Conservation (phyloP, 805 yeast species). For the Saccharomycopsis sp. region DNA sequence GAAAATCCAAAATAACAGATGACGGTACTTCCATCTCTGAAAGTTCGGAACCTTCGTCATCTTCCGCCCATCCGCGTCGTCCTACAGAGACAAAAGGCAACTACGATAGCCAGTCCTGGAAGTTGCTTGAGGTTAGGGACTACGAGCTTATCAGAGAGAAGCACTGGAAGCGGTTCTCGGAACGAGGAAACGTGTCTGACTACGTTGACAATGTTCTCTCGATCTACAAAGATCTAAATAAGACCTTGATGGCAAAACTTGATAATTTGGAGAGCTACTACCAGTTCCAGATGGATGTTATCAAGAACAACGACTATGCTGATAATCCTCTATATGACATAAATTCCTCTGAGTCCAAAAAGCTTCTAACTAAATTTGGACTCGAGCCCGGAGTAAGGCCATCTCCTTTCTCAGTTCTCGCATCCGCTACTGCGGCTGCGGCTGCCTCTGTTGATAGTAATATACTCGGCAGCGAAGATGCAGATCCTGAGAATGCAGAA, state of each 20-base stretch:
- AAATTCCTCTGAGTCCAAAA: background rate
- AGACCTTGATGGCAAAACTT: conserved; percentile 8
- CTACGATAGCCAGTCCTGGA: background rate
- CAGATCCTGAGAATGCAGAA: too few relatives aligned
- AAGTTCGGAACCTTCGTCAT: too few relatives aligned
- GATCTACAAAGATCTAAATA: conserved; percentile 3
- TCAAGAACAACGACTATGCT: background rate
- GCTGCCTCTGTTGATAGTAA: background rate
- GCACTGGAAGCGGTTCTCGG: conserved; percentile 1
- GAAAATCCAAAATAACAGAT: too few relatives aligned
- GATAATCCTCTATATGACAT: conserved; percentile 1
- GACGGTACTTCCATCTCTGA: too few relatives aligned
- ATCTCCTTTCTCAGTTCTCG: background rate
- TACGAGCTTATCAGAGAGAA: conserved; percentile 13
- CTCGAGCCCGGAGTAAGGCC: background rate
- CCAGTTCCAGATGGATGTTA: conserved; percentile 10
- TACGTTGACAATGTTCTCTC: conserved; percentile 4
- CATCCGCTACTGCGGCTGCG: background rate
- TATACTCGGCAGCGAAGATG: too few relatives aligned
- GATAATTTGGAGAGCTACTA: conserved; percentile 18
- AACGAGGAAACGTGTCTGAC: conserved; percentile 3
- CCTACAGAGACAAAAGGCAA: too few relatives aligned
- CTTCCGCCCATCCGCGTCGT: too few relatives aligned
- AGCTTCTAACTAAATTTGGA: conserved; percentile 1
- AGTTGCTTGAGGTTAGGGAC: conserved; percentile 7